Percentiles rank a stretch among this genome's conserved stretches.
phyloP scores from a whole-genome alignment of 192 early-diverging fungal genomes.

The Obelidium mucronatum region DNA sequence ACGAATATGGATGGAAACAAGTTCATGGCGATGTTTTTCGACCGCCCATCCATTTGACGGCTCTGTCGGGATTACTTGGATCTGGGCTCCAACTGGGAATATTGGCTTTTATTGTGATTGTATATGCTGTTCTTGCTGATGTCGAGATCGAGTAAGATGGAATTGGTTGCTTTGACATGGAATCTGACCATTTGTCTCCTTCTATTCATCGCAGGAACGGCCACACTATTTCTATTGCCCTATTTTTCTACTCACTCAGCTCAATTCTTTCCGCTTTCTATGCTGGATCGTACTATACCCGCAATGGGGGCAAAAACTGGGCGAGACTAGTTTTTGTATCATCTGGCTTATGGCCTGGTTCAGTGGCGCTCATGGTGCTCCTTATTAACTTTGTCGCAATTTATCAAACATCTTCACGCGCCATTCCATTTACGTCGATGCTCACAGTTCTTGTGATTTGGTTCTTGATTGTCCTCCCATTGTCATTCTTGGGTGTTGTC shows the following conservation, averaged over 20 bases:
- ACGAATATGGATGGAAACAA: conserved; percentile 98
- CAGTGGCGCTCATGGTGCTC: conserved; percentile 61
- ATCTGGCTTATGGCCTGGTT: conserved; percentile 72
- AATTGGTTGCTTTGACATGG: not conserved
- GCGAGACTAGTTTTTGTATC: conserved; percentile 70
- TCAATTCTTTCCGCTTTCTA: conserved; percentile 75
- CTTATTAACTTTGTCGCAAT: conserved; percentile 88
- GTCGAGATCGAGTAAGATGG: conserved; percentile 50
- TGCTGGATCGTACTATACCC: conserved; percentile 69
- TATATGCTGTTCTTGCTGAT: conserved; percentile 47
- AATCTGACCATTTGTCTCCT: not conserved
- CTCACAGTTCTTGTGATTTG: conserved; percentile 82
- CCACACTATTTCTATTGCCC: conserved; percentile 75
- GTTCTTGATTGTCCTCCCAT: conserved; percentile 82
- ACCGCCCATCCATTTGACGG: conserved; percentile 75
- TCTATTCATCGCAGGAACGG: conserved; percentile 52
- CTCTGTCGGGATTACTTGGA: conserved; percentile 83
- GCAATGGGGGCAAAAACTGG: conserved; percentile 76
- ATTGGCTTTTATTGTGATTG: conserved; percentile 44
- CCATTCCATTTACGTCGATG: conserved; percentile 89
- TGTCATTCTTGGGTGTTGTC: conserved; percentile 82
- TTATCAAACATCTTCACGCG: conserved; percentile 80
- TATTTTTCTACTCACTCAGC: conserved; percentile 82
- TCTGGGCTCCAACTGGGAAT: conserved; percentile 71
- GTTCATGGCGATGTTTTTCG: conserved; percentile 99